These are phyloP conservation scores for Heracleum sosnowskyi DNA, from an alignment of 129 eudicot genomes.

Conservation along the genomic window DNA sequence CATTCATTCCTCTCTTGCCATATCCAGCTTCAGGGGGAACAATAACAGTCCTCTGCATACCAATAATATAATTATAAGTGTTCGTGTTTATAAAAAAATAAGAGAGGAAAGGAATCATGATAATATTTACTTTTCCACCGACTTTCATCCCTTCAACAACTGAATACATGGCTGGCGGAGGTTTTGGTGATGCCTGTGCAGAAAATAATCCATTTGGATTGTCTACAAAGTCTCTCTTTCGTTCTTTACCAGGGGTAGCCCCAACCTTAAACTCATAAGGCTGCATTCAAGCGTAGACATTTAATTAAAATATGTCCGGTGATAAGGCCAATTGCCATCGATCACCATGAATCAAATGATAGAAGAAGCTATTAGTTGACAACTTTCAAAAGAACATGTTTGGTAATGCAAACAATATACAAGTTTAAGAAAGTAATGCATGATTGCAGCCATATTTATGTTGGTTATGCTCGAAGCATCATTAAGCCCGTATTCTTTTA, in stretches of 20 bases:
- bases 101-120: neutral
- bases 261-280: constrained; percentile 96
- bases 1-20: constrained; percentile 76
- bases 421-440: neutral
- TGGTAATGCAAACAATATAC: neutral
- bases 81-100: neutral
- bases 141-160: constrained; percentile 87
- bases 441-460: neutral
- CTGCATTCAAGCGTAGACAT: constrained; percentile 40
- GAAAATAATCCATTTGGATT: constrained; percentile 91
- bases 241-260: constrained; percentile 82
- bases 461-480: constrained; percentile 1
- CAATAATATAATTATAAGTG: neutral
- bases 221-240: constrained; percentile 89
- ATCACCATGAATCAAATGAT: neutral
- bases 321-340: neutral
- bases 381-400: neutral
- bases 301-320: constrained; percentile 12
- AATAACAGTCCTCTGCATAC: constrained; percentile 71
- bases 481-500: neutral
- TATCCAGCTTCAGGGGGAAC: constrained; percentile 93
- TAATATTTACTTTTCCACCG: constrained; percentile 69
- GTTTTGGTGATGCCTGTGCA: constrained; percentile 99
- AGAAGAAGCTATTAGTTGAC: neutral
- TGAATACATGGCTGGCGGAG: constrained; percentile 85